Evolutionary conservation across 2,329 filamentous ascomycete genomes (phyloP).

Genomic region (Xylaria sp.): DNA sequence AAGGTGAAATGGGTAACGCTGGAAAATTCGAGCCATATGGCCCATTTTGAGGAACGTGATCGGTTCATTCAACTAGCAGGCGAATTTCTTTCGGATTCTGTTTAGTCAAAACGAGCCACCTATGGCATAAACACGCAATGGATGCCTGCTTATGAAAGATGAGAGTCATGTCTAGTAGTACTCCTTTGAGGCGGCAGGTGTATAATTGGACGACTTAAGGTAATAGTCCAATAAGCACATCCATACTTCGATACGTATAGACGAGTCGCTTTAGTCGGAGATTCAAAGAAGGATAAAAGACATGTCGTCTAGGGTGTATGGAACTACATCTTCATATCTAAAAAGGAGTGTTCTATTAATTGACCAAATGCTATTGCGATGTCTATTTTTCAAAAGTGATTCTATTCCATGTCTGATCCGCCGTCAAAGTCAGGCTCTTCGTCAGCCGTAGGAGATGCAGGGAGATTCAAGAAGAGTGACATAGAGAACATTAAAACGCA

Average conservation of each 20-base stretch:
- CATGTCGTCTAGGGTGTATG: no score
- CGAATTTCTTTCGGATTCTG: neutral
- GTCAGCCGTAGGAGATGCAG: constrained; percentile 14
- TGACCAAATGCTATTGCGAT: neutral
- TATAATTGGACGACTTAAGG: no score
- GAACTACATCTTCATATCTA: no score
- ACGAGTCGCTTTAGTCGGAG: no score
- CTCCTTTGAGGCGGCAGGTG: no score
- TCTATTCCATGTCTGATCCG: neutral
- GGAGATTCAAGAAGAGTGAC: constrained; percentile 41
- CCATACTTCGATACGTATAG: no score
- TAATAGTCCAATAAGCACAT: no score
- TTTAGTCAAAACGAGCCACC: neutral
- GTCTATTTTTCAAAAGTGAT: neutral
- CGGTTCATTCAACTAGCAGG: neutral
- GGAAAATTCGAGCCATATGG: constrained; percentile 15
- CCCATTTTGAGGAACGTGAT: constrained; percentile 17
- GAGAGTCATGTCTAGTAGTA: no score
- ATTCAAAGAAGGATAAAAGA: no score
- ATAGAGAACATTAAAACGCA: constrained; percentile 41
- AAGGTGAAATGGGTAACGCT: constrained; percentile 22
- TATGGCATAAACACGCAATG: no score
- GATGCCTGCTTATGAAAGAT: no score
- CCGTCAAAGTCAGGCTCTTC: constrained; percentile 37
- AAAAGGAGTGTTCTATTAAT: no score